These are phyloP conservation scores for Jaminaea rosea DNA, from an alignment of 1,284 basidiomycete genomes.

Conservation along the genomic window DNA sequence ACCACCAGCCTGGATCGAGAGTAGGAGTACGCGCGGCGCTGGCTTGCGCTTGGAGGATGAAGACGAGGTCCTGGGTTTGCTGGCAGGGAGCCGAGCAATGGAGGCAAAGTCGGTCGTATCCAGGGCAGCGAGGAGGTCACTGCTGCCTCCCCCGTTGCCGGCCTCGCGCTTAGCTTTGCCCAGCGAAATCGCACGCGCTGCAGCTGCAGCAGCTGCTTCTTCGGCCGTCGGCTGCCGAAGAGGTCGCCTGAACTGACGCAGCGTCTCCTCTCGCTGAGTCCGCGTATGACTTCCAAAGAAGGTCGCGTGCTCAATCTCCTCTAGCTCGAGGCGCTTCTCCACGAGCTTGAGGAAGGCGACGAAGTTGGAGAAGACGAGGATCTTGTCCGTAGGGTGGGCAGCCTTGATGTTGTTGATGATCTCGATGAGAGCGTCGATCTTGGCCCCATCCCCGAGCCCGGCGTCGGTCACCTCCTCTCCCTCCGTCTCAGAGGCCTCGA, in stretches of 20 bases:
- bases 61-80: too few species aligned
- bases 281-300: conserved; percentile 62
- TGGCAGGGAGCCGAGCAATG: conserved; percentile 31
- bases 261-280: conserved; percentile 63
- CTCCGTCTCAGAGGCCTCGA: conserved; percentile 18
- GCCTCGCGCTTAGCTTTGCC: too few species aligned
- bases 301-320: conserved; percentile 63
- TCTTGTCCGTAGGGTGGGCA: background rate
- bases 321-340: conserved; percentile 59
- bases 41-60: background rate
- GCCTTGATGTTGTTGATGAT: conserved; percentile 52
- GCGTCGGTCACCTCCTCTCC: conserved; percentile 44
- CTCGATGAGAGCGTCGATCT: conserved; percentile 68
- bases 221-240: background rate
- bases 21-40: conserved; percentile 70
- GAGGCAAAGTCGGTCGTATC: background rate
- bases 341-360: conserved; percentile 52
- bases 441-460: conserved; percentile 52
- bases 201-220: background rate
- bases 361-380: conserved; percentile 9
- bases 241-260: conserved; percentile 58
- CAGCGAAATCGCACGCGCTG: background rate
- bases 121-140: background rate
- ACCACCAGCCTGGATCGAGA: conserved; percentile 66
- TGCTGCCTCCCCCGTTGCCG: background rate